These are phyloP conservation scores for Castanea sativa DNA, from an alignment of 306 rosid genomes.

Conservation along the genomic window DNA sequence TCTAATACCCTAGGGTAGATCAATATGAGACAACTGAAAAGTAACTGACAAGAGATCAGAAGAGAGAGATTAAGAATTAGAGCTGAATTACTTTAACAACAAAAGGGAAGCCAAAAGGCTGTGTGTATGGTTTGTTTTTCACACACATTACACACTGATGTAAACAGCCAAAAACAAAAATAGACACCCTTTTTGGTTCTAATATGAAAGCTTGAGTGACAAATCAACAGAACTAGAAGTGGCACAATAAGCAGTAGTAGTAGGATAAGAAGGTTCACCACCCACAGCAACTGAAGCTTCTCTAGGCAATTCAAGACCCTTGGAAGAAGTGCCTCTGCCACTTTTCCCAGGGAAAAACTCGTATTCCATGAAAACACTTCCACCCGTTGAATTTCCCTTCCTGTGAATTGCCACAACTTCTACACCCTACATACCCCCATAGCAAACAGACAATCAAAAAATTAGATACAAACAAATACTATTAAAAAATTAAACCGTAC, in stretches of 20 bases:
- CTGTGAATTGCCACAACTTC: conserved; percentile 78
- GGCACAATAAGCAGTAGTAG: conserved; percentile 30
- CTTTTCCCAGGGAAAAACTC: conserved; percentile 63
- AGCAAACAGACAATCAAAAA: conserved; percentile 10
- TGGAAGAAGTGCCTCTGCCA: conserved; percentile 43
- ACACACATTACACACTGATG: conserved; percentile 8
- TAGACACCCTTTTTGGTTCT: conserved; percentile 24
- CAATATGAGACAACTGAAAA: not conserved
- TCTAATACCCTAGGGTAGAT: not conserved
- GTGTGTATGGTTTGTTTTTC: conserved; percentile 24
- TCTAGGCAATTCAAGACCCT: conserved; percentile 36
- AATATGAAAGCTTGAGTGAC: conserved; percentile 75
- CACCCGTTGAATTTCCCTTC: conserved; percentile 37
- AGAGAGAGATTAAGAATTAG: conserved; percentile 13
- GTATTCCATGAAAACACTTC: conserved; percentile 66
- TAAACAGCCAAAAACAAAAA: conserved; percentile 3
- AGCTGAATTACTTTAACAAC: conserved; percentile 21
- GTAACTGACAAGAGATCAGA: not conserved
- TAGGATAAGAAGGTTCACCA: conserved; percentile 51
- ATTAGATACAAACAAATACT: not conserved
- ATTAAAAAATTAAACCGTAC: not conserved
- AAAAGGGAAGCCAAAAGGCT: conserved; percentile 35
- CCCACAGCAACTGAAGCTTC: conserved; percentile 35
- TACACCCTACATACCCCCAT: conserved; percentile 36
- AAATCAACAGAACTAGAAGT: conserved; percentile 61